These are phyloP conservation scores for Chenopodium album DNA, from an alignment of 148 eudicot genomes.

Conservation along the genomic window DNA sequence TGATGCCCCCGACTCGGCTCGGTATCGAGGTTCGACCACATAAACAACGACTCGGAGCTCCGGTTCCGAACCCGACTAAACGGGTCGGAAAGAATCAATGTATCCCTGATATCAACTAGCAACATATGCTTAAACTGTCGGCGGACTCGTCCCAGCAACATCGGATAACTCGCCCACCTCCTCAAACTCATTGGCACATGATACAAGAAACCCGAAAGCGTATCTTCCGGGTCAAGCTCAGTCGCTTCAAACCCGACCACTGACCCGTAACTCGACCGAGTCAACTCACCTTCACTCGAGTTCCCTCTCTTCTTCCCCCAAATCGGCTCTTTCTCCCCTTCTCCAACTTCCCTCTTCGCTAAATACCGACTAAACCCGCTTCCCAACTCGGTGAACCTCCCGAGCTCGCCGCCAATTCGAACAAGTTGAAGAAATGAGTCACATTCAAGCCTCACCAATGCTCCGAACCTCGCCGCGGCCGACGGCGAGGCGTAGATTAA, in stretches of 20 bases:
- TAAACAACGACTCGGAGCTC: slow-evolving; percentile 51
- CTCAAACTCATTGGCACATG: slow-evolving; percentile 61
- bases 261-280: slow-evolving; percentile 68
- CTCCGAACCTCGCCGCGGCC: slow-evolving; percentile 20
- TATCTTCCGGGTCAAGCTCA: slow-evolving; percentile 83
- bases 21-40: slow-evolving; percentile 26
- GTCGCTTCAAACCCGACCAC: slow-evolving; percentile 62
- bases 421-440: slow-evolving; percentile 42
- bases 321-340: slow-evolving; percentile 53
- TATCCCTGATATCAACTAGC: slow-evolving; percentile 44
- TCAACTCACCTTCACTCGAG: slow-evolving; percentile 38
- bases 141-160: slow-evolving; percentile 73
- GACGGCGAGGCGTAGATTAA: slow-evolving; percentile 40
- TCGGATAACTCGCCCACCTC: slow-evolving; percentile 82
- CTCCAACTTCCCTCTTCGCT: slow-evolving; percentile 25
- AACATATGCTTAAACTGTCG: slow-evolving; percentile 59
- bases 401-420: slow-evolving; percentile 3
- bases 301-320: slow-evolving; percentile 55
- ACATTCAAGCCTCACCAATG: slow-evolving; percentile 40
- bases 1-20: slow-evolving; percentile 24
- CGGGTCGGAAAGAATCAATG: slow-evolving; percentile 58
- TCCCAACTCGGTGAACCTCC: slow-evolving; percentile 8
- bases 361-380: slow-evolving; percentile 37
- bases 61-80: slow-evolving; percentile 45
- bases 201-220: slow-evolving; percentile 71